A percentile compares a stretch with the other conserved stretches of the same genome.
These are phyloP conservation scores for Tinospora cordifolia DNA, from an alignment of 164 flowering plant species.

Conservation along the genomic window DNA sequence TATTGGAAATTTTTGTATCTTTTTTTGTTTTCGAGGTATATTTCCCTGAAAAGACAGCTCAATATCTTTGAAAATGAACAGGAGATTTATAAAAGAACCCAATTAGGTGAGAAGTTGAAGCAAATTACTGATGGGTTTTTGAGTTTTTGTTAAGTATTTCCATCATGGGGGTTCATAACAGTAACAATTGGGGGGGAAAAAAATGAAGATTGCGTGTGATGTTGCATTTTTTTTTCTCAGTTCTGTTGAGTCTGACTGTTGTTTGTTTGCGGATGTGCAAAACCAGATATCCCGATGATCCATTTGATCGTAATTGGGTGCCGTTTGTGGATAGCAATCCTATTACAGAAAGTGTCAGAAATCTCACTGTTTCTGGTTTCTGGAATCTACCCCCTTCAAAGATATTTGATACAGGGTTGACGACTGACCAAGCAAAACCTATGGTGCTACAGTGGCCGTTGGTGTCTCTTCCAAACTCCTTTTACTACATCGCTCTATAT, in stretches of 20 bases:
- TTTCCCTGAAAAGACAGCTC: not conserved
- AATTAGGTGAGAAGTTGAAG: not conserved
- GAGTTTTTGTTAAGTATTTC: not conserved
- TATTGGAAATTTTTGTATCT: not conserved
- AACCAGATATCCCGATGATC: slow-evolving; percentile 86
- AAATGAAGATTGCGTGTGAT: not conserved
- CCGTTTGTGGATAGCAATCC: slow-evolving; percentile 40
- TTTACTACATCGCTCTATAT: slow-evolving; percentile 72
- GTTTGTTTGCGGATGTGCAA: slow-evolving; percentile 8
- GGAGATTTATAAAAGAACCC: not conserved
- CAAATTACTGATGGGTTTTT: not conserved
- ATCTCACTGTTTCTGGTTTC: slow-evolving; percentile 46
- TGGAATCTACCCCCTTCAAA: slow-evolving; percentile 87
- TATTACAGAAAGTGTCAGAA: slow-evolving; percentile 23
- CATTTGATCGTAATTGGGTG: slow-evolving; percentile 74
- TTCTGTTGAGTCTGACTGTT: slow-evolving; percentile 2
- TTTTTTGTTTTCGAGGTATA: not conserved
- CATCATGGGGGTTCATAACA: no score
- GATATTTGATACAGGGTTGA: slow-evolving; percentile 50
- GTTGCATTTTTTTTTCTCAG: not conserved
- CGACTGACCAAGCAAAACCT: slow-evolving; percentile 23
- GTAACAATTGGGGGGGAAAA: no score
- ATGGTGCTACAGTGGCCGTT: slow-evolving; percentile 69
- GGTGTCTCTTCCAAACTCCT: slow-evolving; percentile 41
- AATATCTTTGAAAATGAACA: no score